Evolutionary conservation across 441 rosid species (phyloP).

Genomic region (Erodium chrysanthum): DNA sequence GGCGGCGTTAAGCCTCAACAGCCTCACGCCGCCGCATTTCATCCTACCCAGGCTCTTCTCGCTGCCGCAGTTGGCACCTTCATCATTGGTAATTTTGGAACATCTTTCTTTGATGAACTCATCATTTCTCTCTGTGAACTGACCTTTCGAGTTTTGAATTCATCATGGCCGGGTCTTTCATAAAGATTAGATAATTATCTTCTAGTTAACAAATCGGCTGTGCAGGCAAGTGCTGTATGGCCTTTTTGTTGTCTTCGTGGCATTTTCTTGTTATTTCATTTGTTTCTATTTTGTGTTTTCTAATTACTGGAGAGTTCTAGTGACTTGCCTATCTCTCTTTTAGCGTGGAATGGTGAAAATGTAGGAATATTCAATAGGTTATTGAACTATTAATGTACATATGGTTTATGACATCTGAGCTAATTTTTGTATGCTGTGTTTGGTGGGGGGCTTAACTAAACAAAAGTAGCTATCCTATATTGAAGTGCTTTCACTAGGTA

Average conservation of each 20-base stretch:
- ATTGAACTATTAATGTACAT: neutral
- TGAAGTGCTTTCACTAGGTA: neutral
- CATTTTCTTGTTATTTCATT: too few relatives aligned
- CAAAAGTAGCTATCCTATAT: neutral
- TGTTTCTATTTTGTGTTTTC: neutral
- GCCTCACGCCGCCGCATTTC: conserved; percentile 92
- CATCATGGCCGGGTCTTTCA: neutral
- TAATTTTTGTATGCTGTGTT: neutral
- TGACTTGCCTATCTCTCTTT: neutral
- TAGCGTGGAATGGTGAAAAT: neutral
- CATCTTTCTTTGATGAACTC: neutral
- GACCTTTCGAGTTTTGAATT: neutral
- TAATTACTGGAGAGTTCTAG: neutral
- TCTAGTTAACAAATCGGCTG: neutral
- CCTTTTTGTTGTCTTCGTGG: too few relatives aligned
- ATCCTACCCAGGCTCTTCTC: conserved; percentile 68
- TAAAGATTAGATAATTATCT: neutral
- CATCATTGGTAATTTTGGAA: conserved; percentile 45
- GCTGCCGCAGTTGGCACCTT: conserved; percentile 70
- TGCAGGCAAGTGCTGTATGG: neutral
- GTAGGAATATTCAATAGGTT: neutral
- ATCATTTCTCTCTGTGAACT: neutral
- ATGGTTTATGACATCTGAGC: neutral
- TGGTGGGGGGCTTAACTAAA: neutral
- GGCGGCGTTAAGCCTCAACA: conserved; percentile 57